phyloP scores from a whole-genome alignment of 768 basidiomycete genomes.

The Amanita fuliginea region DNA sequence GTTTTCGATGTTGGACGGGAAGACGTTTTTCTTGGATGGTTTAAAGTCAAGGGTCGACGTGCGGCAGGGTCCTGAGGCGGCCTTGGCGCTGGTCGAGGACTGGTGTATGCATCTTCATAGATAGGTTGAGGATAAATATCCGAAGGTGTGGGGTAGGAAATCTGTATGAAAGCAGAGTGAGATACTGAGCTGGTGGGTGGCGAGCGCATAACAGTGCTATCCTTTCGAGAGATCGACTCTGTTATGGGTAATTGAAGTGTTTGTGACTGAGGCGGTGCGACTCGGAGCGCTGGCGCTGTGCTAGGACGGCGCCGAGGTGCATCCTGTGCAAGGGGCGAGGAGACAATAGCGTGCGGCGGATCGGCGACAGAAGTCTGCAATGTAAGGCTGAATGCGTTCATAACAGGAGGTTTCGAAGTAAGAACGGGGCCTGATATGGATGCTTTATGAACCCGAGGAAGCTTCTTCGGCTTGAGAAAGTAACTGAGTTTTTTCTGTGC shows the following conservation, averaged over 20 bases:
- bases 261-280: not conserved
- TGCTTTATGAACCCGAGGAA: slow-evolving; percentile 12
- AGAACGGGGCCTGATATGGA: slow-evolving; percentile 16
- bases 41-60: not conserved
- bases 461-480: slow-evolving; percentile 14
- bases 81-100: slow-evolving; percentile 15
- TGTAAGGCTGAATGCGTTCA: slow-evolving; percentile 6
- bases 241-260: not conserved
- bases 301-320: not conserved
- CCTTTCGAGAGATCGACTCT: not conserved
- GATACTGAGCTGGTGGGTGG: slow-evolving; percentile 1
- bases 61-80: slow-evolving; percentile 9
- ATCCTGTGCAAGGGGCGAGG: not conserved
- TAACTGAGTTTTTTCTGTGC: slow-evolving; percentile 10
- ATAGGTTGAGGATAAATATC: slow-evolving; percentile 18
- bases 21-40: not conserved
- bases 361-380: slow-evolving; percentile 4
- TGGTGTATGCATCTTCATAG: slow-evolving; percentile 13
- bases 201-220: not conserved
- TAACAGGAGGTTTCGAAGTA: slow-evolving; percentile 1
- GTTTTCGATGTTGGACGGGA: not conserved
- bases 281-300: not conserved
- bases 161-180: slow-evolving; percentile 13
- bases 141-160: slow-evolving; percentile 11
- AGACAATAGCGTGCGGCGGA: not conserved